Percentiles rank a stretch among this genome's conserved stretches.
phyloP scores from a whole-genome alignment of 768 basidiomycete species.

The Kwoniella shandongensis region DNA sequence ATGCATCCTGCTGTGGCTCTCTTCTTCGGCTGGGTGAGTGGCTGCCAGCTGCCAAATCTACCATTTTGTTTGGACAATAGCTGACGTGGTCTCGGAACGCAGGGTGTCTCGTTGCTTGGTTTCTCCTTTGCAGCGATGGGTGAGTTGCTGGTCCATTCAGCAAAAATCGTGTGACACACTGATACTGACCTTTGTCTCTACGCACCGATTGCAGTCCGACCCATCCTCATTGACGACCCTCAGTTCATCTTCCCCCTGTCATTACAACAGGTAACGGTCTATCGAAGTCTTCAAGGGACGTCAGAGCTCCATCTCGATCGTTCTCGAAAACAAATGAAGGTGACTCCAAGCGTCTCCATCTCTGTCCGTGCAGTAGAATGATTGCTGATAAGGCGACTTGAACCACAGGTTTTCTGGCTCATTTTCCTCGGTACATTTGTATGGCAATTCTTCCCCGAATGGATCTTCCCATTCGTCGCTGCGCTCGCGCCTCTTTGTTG shows the following conservation, averaged over 20 bases:
- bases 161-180: neutral
- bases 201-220: no score
- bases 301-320: constrained; percentile 11
- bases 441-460: constrained; percentile 21
- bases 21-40: constrained; percentile 20
- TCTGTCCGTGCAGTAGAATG: no score
- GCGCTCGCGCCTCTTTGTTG: constrained; percentile 16
- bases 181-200: no score
- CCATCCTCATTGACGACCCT: constrained; percentile 19
- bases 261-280: constrained; percentile 18
- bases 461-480: constrained; percentile 12
- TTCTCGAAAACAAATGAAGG: constrained; percentile 7
- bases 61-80: neutral
- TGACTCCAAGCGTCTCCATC: no score
- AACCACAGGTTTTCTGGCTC: constrained; percentile 19
- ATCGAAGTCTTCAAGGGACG: constrained; percentile 15
- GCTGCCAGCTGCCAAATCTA: neutral
- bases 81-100: neutral
- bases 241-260: constrained; percentile 20
- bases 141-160: neutral
- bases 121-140: constrained; percentile 20
- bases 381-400: no score
- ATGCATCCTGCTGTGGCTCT: constrained; percentile 16
- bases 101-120: constrained; percentile 13
- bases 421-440: constrained; percentile 16